Evolutionary conservation across 345 rosid genomes (phyloP), one percentile per base, ranked within the genome.

Genomic region (Carallia brachiata): DNA sequence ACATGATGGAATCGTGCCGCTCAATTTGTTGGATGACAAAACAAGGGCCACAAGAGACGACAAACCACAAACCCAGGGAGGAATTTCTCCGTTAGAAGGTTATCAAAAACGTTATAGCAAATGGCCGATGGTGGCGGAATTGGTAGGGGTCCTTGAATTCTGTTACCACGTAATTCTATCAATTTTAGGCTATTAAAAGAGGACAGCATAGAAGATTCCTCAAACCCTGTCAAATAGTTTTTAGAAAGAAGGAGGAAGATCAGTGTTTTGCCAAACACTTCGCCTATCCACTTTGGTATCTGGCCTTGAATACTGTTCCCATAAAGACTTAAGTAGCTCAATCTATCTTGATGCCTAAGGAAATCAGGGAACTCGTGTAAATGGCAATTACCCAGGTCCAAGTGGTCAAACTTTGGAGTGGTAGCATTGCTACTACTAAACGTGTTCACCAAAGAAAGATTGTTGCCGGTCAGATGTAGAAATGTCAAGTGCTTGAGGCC

Each of bases 1-100:
- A 31, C 84, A 84, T 32, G 31, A 63, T 2, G 84, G 84, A 66
- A 80, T 60, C 28, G 2, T 30, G 3, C 83, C 73, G 1, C 28
- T 69, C 3, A 78, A 53, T 15, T 39, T 58, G 16, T 80, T 80
- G 23, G 12, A 13, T 0, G 73, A 72, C 60, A 80, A 27, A 55
- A 78, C 81, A 12, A 80, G 68, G 0, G 12, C 0, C 0, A 0
- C 0, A 6, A 78, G 15, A 34, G 6, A 6, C 19, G 10, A 44
- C 50, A 56, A 28, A 13, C 71, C 56, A 63, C 80, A 78, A 1
- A 80, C 16, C 16, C 0, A 1, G 0, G 59, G n/a, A 3, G 79
- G 27, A 27, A 84, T 23, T 52, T 73, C 61, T 1, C 83, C 80
- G 53, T 54, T 0, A 78, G 32, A 6, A 2, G 19, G 18, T 82